Evolutionary conservation across 805 yeast species (phyloP), one percentile per base, ranked within the genome.

Genomic region (Monosporozyma yasuniensis): DNA sequence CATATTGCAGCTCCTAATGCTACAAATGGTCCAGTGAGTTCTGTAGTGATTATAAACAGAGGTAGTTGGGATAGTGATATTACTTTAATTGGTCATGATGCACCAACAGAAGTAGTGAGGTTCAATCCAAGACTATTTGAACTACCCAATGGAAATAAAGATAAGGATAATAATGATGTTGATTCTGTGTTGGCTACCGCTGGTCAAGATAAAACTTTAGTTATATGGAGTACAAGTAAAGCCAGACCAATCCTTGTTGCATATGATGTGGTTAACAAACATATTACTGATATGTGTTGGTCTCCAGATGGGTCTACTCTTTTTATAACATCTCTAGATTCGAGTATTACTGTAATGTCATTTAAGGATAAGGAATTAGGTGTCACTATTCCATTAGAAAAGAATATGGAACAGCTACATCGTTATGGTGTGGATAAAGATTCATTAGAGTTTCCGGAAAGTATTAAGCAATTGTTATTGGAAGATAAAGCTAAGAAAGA

Each of bases 201-300:
- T 12, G 98, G 98, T 10, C 98, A 91, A 67, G 99, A 91, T 66
- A 81, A 87, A 59, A 78, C 89, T 1, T 67, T 93, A 37, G 95
- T 89, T 0, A 72, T 91, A 5, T 91, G 99, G 99, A 82, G 81
- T 59, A 91, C 96, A 0, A 68, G 78, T 2, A 75, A 74, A 47
- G 77, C 89, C 4, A 74, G 87, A 46, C 98, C 99, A 1, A 66
- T 93, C 46, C 75, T 86, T 11, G 87, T 89, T 7, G 87, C 90
- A 1, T 79, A 79, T 39, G 95, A 90, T 54, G 75, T 91, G 14
- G 77, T 84, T 3, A 72, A 74, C 37, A 87, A 85, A 56, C 77
- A 96, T 0, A 83, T 93, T 28, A 88, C 96, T 0, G 99, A 91
- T 65, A 70, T 91, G 45, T 76, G 87, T 28, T 91, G 99, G 99